A percentile compares a stretch with the other conserved stretches of the same genome.
These are phyloP conservation scores for Aspergillus unguis DNA, from an alignment of 2,329 filamentous ascomycete genomes.

Conservation along the genomic window DNA sequence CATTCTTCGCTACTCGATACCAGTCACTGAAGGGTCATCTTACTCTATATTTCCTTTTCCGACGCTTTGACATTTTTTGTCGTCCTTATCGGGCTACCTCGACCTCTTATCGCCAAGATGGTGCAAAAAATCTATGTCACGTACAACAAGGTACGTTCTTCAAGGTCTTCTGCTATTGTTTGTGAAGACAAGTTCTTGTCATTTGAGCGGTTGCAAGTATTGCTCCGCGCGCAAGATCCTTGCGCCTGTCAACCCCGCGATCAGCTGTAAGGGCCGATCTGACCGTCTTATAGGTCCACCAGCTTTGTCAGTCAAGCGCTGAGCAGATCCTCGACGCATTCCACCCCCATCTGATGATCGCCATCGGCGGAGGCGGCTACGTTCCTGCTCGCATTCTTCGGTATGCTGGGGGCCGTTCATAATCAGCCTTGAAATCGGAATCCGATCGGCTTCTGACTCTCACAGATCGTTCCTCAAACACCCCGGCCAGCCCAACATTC, in stretches of 20 bases:
- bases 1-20: neutral
- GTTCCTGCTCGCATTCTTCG: slow-evolving; percentile 94
- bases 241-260: neutral
- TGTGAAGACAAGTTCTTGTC: slow-evolving; percentile 24
- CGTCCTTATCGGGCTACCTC: neutral
- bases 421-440: neutral
- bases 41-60: neutral
- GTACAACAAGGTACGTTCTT: slow-evolving; percentile 74
- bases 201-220: neutral
- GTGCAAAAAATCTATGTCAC: slow-evolving; percentile 84
- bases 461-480: slow-evolving; percentile 83
- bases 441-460: slow-evolving; percentile 3
- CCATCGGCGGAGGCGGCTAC: slow-evolving; percentile 95
- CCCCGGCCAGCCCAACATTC: slow-evolving; percentile 84
- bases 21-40: neutral
- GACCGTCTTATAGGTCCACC: slow-evolving; percentile 70
- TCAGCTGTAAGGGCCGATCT: slow-evolving; percentile 1
- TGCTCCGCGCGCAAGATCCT: neutral
- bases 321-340: slow-evolving; percentile 77
- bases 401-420: slow-evolving; percentile 33
- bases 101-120: slow-evolving; percentile 53
- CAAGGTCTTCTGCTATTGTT: neutral
- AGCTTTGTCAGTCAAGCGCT: slow-evolving; percentile 87
- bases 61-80: neutral
- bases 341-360: slow-evolving; percentile 94